Evolutionary conservation across 2,329 filamentous ascomycete genomes (phyloP), one percentile per base, ranked within the genome.

Genomic region (Karstenula rhodostoma): DNA sequence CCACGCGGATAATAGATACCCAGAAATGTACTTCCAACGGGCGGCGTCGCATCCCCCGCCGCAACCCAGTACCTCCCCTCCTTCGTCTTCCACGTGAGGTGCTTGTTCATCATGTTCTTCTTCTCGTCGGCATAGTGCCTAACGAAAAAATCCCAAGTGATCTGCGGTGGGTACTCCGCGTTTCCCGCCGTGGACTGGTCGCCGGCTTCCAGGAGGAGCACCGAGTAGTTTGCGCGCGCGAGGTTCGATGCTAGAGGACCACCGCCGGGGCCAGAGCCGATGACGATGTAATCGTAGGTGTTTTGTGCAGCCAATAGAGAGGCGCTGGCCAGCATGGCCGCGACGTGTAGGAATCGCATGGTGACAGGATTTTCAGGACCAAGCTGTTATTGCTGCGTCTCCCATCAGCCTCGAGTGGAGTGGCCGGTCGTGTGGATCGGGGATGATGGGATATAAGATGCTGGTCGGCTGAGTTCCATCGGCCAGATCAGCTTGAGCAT

Each of bases 181-280:
- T 75, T 73, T 56, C 79, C 77, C 56, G 79, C 75, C 15, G 80
- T 83, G 57, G 85, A 80, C 60, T 87, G 84, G 60, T 85, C 84
- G 22, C 85, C 85, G n/a, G 85, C 85, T 66, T 87, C 85, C 40
- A 88, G 80, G 4, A 89, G 80, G 9, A 89, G 82, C 4, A 85
- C 84, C 56, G 80, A 82, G 73, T 84, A 81, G 42, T 86, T 86
- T 47, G 84, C 83, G 53, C 83, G 77, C 22, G 86, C 86, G 17
- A 89, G 81, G 50, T 85, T 81, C 25, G 84, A 82, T 2, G 86
- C 69, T 2, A 71, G 51, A 9, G 67, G 63, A 3, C 67, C 67
- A 10, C 69, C 67, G 29, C 67, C 69, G 10, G 68, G 67, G 1
- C 68, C 69, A 3, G 84, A 85, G 8, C 86, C 86, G 33, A 89